Base-by-base conservation (phyloP, 2,329 filamentous ascomycete species). In the Alternaria angustiovoidea region DNA sequence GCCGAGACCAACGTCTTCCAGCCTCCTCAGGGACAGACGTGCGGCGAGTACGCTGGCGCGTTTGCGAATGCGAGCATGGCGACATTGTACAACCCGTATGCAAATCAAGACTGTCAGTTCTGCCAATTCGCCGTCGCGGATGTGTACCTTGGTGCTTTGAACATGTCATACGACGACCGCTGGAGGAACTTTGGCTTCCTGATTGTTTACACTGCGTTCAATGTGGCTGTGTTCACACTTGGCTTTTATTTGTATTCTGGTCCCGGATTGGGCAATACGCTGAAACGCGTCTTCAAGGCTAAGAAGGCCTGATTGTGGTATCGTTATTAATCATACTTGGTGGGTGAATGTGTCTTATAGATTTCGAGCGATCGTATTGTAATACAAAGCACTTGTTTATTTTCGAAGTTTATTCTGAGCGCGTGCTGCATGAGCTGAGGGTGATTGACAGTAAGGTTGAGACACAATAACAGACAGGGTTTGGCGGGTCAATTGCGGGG, bases 401-500 rank as follows among this genome's bases (percentile, higher is more conserved):
- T 38, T 24, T 7, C 14, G 24, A n/a, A 36, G 30, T 49, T 38
- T 36, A 16, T 36, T 26, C 14, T 32, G 8, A 24, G 30, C 20
- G 32, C 7, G 46, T 32, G 8, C 30, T 32, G 30, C 30, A 11
- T 36, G 32, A 36, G 14, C 14, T 16, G 32, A 36, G 11, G 32
- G 32, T 36, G 32, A 36, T 34, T 34, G 32, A 36, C 24, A 24
- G 46, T 26, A 22, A 22, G 30, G 18, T 36, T 26, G 46, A 49
- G 36, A 49, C 30, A 49, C 32, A 49, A 49, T 38, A 49, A 34
- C 32, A 38, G 34, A 38, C 34, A 49, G 14, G 46, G 30, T 49
- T 38, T 18, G 9, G 38, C 24, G 18, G 28, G 38, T 39, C 26
- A 32, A 9, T 42, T 30, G 26, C 18, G 46, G 26, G 51, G n/a